phyloP scores from a whole-genome alignment of 495 filamentous ascomycete genomes.

The Pyronema domesticum region DNA sequence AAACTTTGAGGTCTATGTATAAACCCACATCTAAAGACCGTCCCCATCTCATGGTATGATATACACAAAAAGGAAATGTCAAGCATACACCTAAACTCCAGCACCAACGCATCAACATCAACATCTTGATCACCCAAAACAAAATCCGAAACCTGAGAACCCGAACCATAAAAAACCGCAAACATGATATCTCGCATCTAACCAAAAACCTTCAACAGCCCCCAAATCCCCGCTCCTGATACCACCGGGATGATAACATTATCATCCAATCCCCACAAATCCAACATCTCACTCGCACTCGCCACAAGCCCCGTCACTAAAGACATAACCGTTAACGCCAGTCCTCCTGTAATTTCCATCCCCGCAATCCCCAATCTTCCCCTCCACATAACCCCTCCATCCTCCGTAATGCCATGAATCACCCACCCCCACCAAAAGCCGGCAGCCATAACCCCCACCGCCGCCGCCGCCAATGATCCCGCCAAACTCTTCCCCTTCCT shows the following conservation, averaged over 20 bases:
- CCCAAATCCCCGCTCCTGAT: constrained; percentile 79
- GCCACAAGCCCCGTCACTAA: constrained; percentile 74
- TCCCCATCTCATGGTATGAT: too few species aligned
- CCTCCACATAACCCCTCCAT: constrained; percentile 31
- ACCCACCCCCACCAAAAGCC: constrained; percentile 66
- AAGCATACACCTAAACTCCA: too few species aligned
- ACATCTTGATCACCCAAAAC: too few species aligned
- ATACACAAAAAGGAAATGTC: too few species aligned
- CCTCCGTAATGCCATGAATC: constrained; percentile 20
- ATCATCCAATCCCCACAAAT: constrained; percentile 86
- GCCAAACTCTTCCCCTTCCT: constrained; percentile 80
- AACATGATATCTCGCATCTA: constrained; percentile 18
- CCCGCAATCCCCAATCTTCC: constrained; percentile 14
- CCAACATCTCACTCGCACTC: constrained; percentile 72
- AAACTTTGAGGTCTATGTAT: too few species aligned
- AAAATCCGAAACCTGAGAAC: too few species aligned
- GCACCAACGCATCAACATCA: too few species aligned
- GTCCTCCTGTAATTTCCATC: constrained; percentile 40
- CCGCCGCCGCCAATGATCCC: constrained; percentile 64
- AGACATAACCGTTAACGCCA: constrained; percentile 72
- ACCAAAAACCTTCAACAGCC: constrained; percentile 82
- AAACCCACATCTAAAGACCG: too few species aligned
- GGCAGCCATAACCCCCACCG: constrained; percentile 65
- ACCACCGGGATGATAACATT: constrained; percentile 91
- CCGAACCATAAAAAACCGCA: neutral